Evolutionary conservation across 352 stramenopile genomes (phyloP).

Genomic region (Phytophthora pini): DNA sequence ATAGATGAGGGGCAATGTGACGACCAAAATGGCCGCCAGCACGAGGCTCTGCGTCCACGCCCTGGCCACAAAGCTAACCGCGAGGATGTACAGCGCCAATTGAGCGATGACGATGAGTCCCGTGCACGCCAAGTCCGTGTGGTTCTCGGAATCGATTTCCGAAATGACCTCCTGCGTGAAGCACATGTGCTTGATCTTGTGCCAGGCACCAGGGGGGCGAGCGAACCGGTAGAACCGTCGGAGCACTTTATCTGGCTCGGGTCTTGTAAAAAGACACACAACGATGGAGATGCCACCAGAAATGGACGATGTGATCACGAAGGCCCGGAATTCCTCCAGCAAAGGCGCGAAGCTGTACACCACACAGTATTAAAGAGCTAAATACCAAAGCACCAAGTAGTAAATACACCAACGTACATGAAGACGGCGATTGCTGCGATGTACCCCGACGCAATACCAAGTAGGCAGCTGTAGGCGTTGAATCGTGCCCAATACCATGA

Average conservation of each 20-base stretch:
- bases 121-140: conserved; percentile 65
- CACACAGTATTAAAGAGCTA: conserved; percentile 1
- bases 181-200: conserved; percentile 64
- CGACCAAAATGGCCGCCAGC: conserved; percentile 44
- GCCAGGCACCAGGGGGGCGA: conserved; percentile 65
- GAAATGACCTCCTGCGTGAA: conserved; percentile 56
- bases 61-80: conserved; percentile 68
- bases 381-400: no score
- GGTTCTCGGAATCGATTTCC: conserved; percentile 70
- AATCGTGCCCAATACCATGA: conserved; percentile 86
- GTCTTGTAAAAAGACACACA: conserved; percentile 48
- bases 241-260: conserved; percentile 56
- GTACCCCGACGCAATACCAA: conserved; percentile 62
- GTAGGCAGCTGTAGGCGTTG: conserved; percentile 69
- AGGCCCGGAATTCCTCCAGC: conserved; percentile 59
- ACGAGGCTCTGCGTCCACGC: conserved; percentile 65
- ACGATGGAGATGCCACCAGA: conserved; percentile 53
- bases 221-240: conserved; percentile 76
- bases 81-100: conserved; percentile 68
- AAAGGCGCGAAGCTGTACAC: conserved; percentile 51
- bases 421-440: conserved; percentile 64
- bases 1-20: conserved; percentile 66
- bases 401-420: conserved; percentile 49
- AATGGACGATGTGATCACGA: conserved; percentile 67
- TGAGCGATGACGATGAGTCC: conserved; percentile 69